phyloP scores from a whole-genome alignment of 208 protist genomes.

The Trypanosoma vivax region DNA sequence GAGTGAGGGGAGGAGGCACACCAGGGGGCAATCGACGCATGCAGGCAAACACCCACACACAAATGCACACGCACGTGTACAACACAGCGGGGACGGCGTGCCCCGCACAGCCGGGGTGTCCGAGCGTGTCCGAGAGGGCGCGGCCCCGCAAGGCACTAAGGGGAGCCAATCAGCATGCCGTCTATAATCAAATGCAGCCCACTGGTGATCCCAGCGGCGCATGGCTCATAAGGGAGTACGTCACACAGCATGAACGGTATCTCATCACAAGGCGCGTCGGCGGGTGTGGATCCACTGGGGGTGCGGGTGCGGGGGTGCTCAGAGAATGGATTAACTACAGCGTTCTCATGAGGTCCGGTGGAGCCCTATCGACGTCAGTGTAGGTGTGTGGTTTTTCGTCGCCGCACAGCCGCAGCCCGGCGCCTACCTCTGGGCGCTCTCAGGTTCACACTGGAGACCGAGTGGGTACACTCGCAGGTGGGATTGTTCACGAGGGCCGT shows the following conservation, averaged over 20 bases:
- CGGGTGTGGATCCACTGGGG: neutral
- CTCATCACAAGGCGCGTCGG: constrained; percentile 6
- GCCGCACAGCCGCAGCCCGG: too few relatives aligned
- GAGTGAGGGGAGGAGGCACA: too few relatives aligned
- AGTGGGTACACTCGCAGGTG: constrained; percentile 45
- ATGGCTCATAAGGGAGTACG: constrained; percentile 21
- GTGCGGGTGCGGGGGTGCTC: neutral
- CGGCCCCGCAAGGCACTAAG: too few relatives aligned
- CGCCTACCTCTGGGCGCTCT: constrained; percentile 28
- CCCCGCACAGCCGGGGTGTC: too few relatives aligned
- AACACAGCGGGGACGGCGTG: too few relatives aligned
- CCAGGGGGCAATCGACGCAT: too few relatives aligned
- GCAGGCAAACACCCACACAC: too few relatives aligned
- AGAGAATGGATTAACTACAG: constrained; percentile 14
- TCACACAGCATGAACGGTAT: constrained; percentile 14
- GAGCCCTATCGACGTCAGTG: neutral
- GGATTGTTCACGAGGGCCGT: constrained; percentile 52
- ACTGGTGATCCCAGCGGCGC: neutral
- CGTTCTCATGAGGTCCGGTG: constrained; percentile 1
- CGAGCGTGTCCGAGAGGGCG: too few relatives aligned
- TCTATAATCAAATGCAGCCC: constrained; percentile 11
- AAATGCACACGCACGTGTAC: too few relatives aligned
- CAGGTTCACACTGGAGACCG: constrained; percentile 57
- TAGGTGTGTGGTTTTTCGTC: constrained; percentile 2
- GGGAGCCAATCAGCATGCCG: constrained; percentile 22